Evolutionary conservation across 345 rosid species (phyloP).

Genomic region (Psidium guajava): DNA sequence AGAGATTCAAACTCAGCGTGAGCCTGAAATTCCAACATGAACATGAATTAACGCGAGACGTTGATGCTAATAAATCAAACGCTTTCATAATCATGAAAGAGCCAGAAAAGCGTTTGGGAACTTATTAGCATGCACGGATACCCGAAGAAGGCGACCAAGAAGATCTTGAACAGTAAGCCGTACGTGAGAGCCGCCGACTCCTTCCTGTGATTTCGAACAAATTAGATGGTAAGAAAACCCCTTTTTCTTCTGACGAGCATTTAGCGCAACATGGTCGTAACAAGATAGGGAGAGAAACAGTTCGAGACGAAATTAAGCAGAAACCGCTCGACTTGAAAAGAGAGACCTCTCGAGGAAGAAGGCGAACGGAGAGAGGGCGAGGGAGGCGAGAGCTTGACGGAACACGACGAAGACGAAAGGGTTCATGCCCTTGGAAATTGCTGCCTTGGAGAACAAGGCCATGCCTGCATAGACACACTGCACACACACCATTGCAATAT

Average conservation of each 20-base stretch:
- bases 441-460: conserved; percentile 70
- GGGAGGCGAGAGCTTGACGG: conserved; percentile 70
- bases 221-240: neutral
- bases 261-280: neutral
- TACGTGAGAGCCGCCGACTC: conserved; percentile 30
- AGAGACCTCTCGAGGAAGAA: conserved; percentile 62
- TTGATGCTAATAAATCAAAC: neutral
- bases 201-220: conserved; percentile 17
- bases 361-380: conserved; percentile 62
- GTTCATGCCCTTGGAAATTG: conserved; percentile 66
- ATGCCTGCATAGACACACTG: conserved; percentile 68
- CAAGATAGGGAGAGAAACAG: neutral
- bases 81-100: neutral
- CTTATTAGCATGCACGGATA: neutral
- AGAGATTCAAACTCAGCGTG: conserved; percentile 58
- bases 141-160: conserved; percentile 42
- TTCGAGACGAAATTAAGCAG: neutral
- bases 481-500: conserved; percentile 48
- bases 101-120: neutral
- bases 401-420: conserved; percentile 67
- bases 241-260: neutral
- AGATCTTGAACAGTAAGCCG: conserved; percentile 32
- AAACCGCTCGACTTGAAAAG: neutral
- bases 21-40: conserved; percentile 31
- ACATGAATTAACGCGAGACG: neutral